Evolutionary conservation across 2,329 filamentous ascomycete species (phyloP).

Genomic region (Cladophialophora bantiana): DNA sequence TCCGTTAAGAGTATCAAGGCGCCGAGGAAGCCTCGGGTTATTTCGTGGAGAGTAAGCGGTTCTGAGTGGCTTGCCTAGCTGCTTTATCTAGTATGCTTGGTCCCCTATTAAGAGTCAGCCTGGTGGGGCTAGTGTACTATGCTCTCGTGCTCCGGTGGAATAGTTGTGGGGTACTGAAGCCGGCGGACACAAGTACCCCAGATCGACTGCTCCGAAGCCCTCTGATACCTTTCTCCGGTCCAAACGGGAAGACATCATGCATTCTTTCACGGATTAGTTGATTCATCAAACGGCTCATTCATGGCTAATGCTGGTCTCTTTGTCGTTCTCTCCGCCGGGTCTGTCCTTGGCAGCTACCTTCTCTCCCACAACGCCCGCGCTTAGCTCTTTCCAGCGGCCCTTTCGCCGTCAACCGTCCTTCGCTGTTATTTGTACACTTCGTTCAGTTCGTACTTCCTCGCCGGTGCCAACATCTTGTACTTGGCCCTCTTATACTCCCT

Average conservation of each 20-base stretch:
- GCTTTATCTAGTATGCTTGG: not conserved
- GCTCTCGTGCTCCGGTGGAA: not conserved
- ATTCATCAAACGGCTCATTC: too few species aligned
- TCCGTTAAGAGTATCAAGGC: not conserved
- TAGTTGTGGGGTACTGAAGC: constrained; percentile 1
- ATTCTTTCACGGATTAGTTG: too few species aligned
- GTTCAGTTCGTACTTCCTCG: not conserved
- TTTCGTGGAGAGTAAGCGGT: not conserved
- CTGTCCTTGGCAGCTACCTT: too few species aligned
- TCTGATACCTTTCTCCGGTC: too few species aligned
- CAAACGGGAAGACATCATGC: too few species aligned
- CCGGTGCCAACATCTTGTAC: constrained; percentile 6
- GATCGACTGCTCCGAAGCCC: not conserved
- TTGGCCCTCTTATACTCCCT: not conserved
- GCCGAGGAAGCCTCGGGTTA: not conserved
- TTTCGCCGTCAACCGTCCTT: too few species aligned
- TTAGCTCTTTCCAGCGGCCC: too few species aligned
- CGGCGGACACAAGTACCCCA: not conserved
- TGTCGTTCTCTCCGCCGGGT: too few species aligned
- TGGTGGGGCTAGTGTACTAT: not conserved
- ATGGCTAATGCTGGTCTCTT: too few species aligned
- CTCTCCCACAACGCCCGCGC: too few species aligned
- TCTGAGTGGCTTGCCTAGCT: too few species aligned
- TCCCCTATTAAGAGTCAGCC: not conserved
- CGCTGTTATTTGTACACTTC: not conserved